Base-by-base conservation (phyloP, 140 eudicot species). In the Senecio squalidus region DNA sequence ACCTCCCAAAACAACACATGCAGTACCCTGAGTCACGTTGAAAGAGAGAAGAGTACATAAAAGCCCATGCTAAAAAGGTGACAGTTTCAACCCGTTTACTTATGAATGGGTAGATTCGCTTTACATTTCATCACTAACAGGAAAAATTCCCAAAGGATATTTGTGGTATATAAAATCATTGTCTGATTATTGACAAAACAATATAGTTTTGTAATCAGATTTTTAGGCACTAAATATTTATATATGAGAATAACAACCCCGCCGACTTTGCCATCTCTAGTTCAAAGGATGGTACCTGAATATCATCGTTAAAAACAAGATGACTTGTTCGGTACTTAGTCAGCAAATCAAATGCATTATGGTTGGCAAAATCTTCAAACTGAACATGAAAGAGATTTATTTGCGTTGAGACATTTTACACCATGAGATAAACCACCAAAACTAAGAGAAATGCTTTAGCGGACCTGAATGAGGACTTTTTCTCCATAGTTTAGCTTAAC, bases 341-440 rank as follows among this genome's bases (percentile, higher is more conserved):
- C 65, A 91, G 89, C 74, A 91, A 77, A 30, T 84, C 92, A 73
- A 91, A 91, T 11, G 98, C 98, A 31, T 91, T 91, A 69, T 91
- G 98, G 85, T 91, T 91, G 40, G 96, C 98, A 76, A 91, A 89
- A 82, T 86, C 98, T 84, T 86, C 96, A 79, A 86, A 91, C 98
- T 91, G 72, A 22, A 64, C 45, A 52, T 14, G 13, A 21, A 6
- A 18, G 49, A 28, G 44, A 54, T 55, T 64, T 20, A 15, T 55
- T 64, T 20, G 11, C 3, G 21, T 58, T 54, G 36, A 33, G 50
- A 55, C 29, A 39, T 26, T 45, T 41, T 34, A 45, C n/a, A 63
- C 26, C 20, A n/a, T n/a, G 2, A 60, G 16, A 26, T 26, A 29
- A 39, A 20, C 28, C 31, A 21, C 18, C 22, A 58, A 50, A 24